Conservation (phyloP, 805 yeast species). For the Lipomyces kockii region DNA sequence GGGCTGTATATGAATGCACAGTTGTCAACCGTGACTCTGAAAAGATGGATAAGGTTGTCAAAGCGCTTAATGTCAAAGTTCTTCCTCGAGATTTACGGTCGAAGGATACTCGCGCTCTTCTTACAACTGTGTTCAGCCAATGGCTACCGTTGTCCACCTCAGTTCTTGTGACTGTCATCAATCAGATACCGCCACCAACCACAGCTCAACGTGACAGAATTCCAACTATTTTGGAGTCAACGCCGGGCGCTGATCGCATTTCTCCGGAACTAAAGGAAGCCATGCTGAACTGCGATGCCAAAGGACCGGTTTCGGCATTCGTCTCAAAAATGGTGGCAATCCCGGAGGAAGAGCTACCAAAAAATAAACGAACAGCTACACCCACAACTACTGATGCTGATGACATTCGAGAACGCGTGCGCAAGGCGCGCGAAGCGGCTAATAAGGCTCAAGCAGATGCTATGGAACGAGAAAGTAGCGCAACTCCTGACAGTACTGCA, state of each 20-base stretch:
- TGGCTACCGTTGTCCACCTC: constrained; percentile 95
- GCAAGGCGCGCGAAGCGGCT: constrained; percentile 69
- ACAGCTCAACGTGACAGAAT: constrained; percentile 75
- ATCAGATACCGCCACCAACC: constrained; percentile 81
- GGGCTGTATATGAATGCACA: constrained; percentile 85
- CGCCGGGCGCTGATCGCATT: constrained; percentile 57
- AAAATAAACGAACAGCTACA: constrained; percentile 41
- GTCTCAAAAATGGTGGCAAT: constrained; percentile 88
- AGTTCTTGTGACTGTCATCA: constrained; percentile 79
- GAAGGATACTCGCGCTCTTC: constrained; percentile 68
- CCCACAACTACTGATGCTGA: constrained; percentile 43
- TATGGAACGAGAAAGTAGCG: constrained; percentile 32
- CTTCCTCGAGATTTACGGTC: constrained; percentile 77
- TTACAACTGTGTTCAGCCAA: constrained; percentile 76
- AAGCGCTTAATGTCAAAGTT: constrained; percentile 68
- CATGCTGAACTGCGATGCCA: constrained; percentile 69
- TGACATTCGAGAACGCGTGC: constrained; percentile 65
- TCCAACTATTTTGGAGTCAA: constrained; percentile 64
- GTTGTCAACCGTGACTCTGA: constrained; percentile 68
- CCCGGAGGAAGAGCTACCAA: constrained; percentile 80
- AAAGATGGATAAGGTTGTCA: constrained; percentile 73
- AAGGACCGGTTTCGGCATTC: constrained; percentile 72
- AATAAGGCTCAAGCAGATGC: constrained; percentile 54
- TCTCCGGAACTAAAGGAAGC: constrained; percentile 57
- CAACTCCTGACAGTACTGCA: constrained; percentile 40